Conservation (phyloP, 2,329 filamentous ascomycete genomes). For the Aspergillus luchuensis region DNA sequence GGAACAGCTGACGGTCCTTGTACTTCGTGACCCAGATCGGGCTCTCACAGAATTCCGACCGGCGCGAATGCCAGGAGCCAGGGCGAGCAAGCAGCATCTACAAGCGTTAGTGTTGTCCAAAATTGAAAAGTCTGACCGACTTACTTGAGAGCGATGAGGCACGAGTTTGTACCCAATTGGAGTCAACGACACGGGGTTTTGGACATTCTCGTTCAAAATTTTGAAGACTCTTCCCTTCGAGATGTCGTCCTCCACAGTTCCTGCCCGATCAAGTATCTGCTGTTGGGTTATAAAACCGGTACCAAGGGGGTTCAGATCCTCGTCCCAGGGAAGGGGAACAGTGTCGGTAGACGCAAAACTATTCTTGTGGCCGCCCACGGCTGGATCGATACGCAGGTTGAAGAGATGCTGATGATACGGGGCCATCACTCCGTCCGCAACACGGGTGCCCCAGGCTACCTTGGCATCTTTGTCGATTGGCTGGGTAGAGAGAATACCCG, state of each 20-base stretch:
- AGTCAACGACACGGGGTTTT: conserved; percentile 55
- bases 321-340: conserved; percentile 56
- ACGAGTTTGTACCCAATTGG: conserved; percentile 58
- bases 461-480: conserved; percentile 36
- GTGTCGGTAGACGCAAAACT: conserved; percentile 58
- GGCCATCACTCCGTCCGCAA: conserved; percentile 46
- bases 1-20: conserved; percentile 52
- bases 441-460: conserved; percentile 43
- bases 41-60: conserved; percentile 55
- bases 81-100: conserved; percentile 57
- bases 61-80: conserved; percentile 49
- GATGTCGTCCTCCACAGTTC: conserved; percentile 46
- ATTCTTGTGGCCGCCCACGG: conserved; percentile 47
- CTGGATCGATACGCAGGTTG: conserved; percentile 47
- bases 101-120: neutral
- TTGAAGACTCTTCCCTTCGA: conserved; percentile 54
- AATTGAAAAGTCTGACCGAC: neutral
- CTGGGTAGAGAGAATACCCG: conserved; percentile 48
- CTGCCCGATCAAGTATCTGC: conserved; percentile 46
- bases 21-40: conserved; percentile 57
- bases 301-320: conserved; percentile 52
- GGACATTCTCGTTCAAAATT: conserved; percentile 54
- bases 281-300: conserved; percentile 51
- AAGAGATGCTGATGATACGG: conserved; percentile 50
- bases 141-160: conserved; percentile 49